A percentile compares a stretch with the other conserved stretches of the same genome.
These are phyloP conservation scores for Termitomyces heimii DNA, from an alignment of 768 basidiomycete species.

Conservation along the genomic window DNA sequence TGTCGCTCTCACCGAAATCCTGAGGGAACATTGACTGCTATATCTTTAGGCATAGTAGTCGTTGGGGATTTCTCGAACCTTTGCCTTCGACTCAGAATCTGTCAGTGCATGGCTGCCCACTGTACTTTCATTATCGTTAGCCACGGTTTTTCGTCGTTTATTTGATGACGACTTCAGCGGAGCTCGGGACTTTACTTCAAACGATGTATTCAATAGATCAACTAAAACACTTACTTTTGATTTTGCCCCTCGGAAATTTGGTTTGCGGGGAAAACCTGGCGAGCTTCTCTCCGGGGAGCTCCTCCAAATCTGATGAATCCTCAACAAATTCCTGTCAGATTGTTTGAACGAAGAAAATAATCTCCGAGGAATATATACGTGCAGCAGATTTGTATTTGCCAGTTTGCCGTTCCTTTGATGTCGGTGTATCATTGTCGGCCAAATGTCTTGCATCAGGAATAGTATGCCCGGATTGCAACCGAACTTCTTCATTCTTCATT, in stretches of 20 bases:
- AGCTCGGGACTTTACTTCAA: not conserved
- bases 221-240: not conserved
- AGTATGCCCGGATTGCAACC: not conserved
- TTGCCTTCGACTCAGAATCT: not conserved
- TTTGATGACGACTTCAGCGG: not conserved
- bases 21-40: not conserved
- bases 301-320: slow-evolving; percentile 33
- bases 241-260: not conserved
- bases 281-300: slow-evolving; percentile 5
- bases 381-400: slow-evolving; percentile 32
- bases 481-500: not conserved
- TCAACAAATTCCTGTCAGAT: slow-evolving; percentile 26
- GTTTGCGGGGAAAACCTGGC: not conserved
- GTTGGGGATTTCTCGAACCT: not conserved
- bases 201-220: not conserved
- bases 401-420: not conserved
- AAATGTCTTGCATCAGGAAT: not conserved
- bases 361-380: slow-evolving; percentile 1
- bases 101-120: not conserved
- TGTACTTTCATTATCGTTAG: slow-evolving; percentile 1
- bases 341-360: not conserved
- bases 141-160: slow-evolving; percentile 10
- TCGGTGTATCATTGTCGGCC: not conserved
- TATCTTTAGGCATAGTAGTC: not conserved
- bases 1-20: slow-evolving; percentile 37